Base-by-base conservation (phyloP, 371 early-diverging fungal genomes). In the Saksenaea vasiformis region DNA sequence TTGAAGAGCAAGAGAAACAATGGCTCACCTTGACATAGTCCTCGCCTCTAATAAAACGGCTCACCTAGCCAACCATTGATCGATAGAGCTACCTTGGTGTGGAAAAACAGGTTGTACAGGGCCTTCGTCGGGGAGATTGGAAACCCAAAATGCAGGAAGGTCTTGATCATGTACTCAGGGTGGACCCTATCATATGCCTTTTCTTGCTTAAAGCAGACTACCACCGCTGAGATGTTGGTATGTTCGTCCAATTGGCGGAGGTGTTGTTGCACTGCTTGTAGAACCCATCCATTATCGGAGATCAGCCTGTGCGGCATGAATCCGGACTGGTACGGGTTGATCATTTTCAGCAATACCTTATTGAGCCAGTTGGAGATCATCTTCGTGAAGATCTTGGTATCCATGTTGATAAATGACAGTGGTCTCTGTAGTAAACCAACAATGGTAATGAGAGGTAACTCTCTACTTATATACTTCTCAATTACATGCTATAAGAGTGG, bases 271-370 rank as follows among this genome's bases (percentile, higher is more conserved):
- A 39, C 3, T 5, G 39, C n/a, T 47, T 54, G 9, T 5, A 56
- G 10, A 10, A 44, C 15, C 61, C 43, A 35, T 5, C 66, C 64
- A 54, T 70, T 62, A 27, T 70, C 64, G 2, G 63, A 44, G 24
- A 70, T 66, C 1, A 66, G 43, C 0, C 64, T 56, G n/a, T 54
- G 10, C 11, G 35, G 55, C 3, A 70, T 3, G 11, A 62, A 62
- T 14, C 63, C 56, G 3, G 56, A 38, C 9, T 62, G 63, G 31
- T 43, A 37, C 5, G 43, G 27, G 31, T 56, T 17, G 63, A 62
- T 62, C 5, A 62, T 11, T 10, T 37, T 26, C 10, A 3, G 59
- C 17, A 58, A 8, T 1, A 26, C 43, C 9, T 34, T 2, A 24
- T 58, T 58, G 5, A 58, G 38, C 7, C 60, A 4, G 47, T 60